Evolutionary conservation across 2,329 filamentous ascomycete genomes (phyloP).

Genomic region (Juglanconis sp.): DNA sequence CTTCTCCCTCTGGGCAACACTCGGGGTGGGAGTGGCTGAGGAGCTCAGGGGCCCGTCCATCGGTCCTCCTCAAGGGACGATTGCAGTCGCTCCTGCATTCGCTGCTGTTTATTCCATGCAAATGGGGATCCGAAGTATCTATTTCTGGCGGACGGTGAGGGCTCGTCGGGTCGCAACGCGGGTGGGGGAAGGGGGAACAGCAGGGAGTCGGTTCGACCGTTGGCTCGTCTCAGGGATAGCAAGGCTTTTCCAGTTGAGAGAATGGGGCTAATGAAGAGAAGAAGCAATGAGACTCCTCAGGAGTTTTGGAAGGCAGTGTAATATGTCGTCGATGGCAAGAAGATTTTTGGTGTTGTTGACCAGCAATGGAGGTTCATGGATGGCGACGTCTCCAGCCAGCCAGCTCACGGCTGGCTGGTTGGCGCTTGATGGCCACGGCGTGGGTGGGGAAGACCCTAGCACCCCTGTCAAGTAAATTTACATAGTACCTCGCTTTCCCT

Average conservation of each 20-base stretch:
- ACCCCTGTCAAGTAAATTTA: neutral
- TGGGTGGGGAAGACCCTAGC: neutral
- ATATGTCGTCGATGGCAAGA: neutral
- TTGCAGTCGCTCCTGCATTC: conserved; percentile 27
- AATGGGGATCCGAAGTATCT: neutral
- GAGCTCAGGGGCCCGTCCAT: conserved; percentile 44
- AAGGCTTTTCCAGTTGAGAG: neutral
- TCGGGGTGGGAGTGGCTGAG: conserved; percentile 48
- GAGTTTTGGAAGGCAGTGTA: neutral
- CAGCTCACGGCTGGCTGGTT: neutral
- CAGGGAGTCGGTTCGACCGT: neutral
- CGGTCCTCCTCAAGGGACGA: conserved; percentile 29
- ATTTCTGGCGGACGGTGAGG: neutral
- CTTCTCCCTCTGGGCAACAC: conserved; percentile 35
- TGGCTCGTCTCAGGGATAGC: neutral
- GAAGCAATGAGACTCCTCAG: conserved; percentile 1
- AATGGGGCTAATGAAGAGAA: neutral
- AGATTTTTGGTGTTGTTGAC: neutral
- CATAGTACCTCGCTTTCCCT: too few relatives aligned
- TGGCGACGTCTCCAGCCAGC: neutral
- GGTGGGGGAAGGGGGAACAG: neutral
- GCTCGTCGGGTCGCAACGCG: neutral
- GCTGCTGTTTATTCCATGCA: conserved; percentile 19
- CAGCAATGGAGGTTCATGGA: neutral
- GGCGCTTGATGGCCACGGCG: neutral